These are phyloP conservation scores for Crassisporium funariophilum DNA, from an alignment of 768 basidiomycete genomes.

Conservation along the genomic window DNA sequence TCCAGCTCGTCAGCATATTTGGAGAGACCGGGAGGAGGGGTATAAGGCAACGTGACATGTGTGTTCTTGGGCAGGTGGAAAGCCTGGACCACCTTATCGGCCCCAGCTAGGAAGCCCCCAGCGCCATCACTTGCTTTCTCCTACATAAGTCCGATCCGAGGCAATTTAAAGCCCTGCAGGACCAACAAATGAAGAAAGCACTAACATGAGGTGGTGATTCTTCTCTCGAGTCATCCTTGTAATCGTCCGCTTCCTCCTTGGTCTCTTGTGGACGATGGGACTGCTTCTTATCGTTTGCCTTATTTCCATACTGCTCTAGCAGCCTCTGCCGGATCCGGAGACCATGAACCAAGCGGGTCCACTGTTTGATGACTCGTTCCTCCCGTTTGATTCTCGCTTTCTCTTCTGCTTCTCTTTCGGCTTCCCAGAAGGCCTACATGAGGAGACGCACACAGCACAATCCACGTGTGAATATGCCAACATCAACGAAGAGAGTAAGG, in stretches of 20 bases:
- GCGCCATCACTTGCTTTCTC: conserved; percentile 28
- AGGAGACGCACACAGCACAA: conserved; percentile 8
- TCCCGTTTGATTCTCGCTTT: conserved; percentile 74
- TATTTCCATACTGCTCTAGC: conserved; percentile 70
- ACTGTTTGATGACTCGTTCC: conserved; percentile 83
- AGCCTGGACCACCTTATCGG: conserved; percentile 72
- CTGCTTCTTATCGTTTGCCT: conserved; percentile 22
- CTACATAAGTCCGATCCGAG: conserved; percentile 6
- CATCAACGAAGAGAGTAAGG: conserved; percentile 4
- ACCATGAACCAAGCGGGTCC: conserved; percentile 87
- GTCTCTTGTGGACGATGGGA: conserved; percentile 7
- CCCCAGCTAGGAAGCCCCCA: conserved; percentile 72
- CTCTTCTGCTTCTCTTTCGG: conserved; percentile 75
- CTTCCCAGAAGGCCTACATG: conserved; percentile 80
- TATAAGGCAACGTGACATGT: conserved; percentile 31
- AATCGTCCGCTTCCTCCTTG: conserved; percentile 14
- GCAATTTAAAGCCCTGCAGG: not conserved
- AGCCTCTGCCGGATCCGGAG: conserved; percentile 83
- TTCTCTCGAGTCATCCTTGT: conserved; percentile 13
- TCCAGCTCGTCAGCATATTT: conserved; percentile 9
- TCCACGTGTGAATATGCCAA: conserved; percentile 2
- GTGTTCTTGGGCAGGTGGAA: conserved; percentile 70
- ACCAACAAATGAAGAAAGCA: conserved; percentile 2
- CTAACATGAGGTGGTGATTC: conserved; percentile 19
- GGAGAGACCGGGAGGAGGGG: conserved; percentile 9